Conservation (phyloP, 2,329 filamentous ascomycete genomes). For the Fusarium pseudonygamai region DNA sequence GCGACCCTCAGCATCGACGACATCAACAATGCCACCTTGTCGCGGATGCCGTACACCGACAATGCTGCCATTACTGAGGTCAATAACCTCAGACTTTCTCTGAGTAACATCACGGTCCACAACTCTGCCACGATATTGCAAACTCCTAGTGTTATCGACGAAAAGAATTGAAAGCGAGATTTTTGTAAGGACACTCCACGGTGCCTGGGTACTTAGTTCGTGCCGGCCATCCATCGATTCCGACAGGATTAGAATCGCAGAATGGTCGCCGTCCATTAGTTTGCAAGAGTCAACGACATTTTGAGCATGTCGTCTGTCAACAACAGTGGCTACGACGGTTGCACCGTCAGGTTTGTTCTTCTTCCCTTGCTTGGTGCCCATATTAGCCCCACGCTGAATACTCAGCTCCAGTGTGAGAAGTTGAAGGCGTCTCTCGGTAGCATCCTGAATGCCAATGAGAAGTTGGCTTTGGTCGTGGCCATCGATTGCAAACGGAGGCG, state of each 20-base stretch:
- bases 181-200: constrained; percentile 77
- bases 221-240: constrained; percentile 70
- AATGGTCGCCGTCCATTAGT: constrained; percentile 71
- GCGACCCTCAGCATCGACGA: constrained; percentile 69
- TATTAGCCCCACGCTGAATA: constrained; percentile 48
- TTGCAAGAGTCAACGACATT: constrained; percentile 79
- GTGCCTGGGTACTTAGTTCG: constrained; percentile 77
- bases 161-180: constrained; percentile 70
- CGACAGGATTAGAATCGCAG: constrained; percentile 75
- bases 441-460: constrained; percentile 76
- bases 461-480: constrained; percentile 64
- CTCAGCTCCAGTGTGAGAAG: constrained; percentile 71
- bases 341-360: constrained; percentile 34
- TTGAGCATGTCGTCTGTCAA: constrained; percentile 67
- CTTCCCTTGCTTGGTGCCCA: constrained; percentile 30
- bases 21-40: constrained; percentile 69
- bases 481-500: constrained; percentile 65
- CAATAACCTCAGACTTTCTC: constrained; percentile 57
- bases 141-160: constrained; percentile 66
- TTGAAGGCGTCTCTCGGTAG: constrained; percentile 72
- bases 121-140: constrained; percentile 64
- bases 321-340: constrained; percentile 47
- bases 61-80: constrained; percentile 58
- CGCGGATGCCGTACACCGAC: constrained; percentile 66
- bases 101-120: constrained; percentile 62